A percentile compares a stretch with the other conserved stretches of the same genome.
Evolutionary conservation across 2,329 filamentous ascomycete genomes (phyloP).

Genomic region (Aspergillus hiratsukae): DNA sequence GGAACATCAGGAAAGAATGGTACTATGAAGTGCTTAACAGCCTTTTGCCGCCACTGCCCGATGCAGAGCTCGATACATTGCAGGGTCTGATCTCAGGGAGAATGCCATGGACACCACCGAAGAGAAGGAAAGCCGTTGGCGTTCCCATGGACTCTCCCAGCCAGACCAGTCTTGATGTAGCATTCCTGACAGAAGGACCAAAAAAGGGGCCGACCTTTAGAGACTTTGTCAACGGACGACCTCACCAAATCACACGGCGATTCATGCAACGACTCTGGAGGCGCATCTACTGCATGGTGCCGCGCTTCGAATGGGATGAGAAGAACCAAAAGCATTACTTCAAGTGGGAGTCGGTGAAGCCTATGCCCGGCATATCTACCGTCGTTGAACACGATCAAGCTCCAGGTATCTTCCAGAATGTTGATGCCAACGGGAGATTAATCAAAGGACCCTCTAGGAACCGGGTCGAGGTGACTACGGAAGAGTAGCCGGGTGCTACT

Average conservation of each 20-base stretch:
- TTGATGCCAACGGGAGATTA: not conserved
- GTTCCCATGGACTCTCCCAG: not conserved
- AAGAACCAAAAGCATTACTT: constrained; percentile 21
- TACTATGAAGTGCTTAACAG: constrained; percentile 27
- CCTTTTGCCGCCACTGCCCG: constrained; percentile 38
- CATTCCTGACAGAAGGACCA: constrained; percentile 34
- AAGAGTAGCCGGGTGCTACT: not conserved
- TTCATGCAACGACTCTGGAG: constrained; percentile 38
- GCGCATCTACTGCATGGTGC: constrained; percentile 31
- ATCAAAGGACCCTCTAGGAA: not conserved
- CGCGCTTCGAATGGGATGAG: constrained; percentile 23
- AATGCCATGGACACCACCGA: constrained; percentile 27
- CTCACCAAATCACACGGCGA: constrained; percentile 36
- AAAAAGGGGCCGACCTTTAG: constrained; percentile 33
- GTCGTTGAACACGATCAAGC: not conserved
- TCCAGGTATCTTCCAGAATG: not conserved
- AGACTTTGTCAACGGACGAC: constrained; percentile 31
- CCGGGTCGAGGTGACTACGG: not conserved
- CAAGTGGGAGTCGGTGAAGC: constrained; percentile 25
- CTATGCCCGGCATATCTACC: constrained; percentile 5
- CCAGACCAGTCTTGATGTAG: constrained; percentile 15
- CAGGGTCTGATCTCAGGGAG: constrained; percentile 30
- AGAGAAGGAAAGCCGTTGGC: constrained; percentile 18
- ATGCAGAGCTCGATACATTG: constrained; percentile 31
- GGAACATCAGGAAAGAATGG: constrained; percentile 36